phyloP scores from a whole-genome alignment of 2,329 filamentous ascomycete genomes.

The Rutstroemia sp. region DNA sequence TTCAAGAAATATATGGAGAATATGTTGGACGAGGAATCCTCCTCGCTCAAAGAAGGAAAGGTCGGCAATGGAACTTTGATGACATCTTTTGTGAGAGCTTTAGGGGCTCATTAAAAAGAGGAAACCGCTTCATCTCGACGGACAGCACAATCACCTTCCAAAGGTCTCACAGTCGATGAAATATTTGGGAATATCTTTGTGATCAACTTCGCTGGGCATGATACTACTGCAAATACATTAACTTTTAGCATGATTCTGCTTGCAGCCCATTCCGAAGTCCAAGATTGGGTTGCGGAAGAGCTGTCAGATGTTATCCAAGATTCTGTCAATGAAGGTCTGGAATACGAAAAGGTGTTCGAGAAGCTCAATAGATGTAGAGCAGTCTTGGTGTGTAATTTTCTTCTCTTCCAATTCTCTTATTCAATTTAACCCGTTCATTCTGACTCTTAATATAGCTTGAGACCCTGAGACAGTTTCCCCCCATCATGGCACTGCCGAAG shows the following conservation, averaged over 20 bases:
- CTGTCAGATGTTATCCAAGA: background rate
- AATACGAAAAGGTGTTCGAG: background rate
- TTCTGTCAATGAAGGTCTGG: background rate
- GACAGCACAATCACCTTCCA: background rate
- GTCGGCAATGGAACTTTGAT: background rate
- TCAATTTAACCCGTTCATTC: too few species aligned
- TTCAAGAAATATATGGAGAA: background rate
- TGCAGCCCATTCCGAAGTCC: constrained; percentile 13
- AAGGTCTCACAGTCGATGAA: background rate
- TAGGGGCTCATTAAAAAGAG: background rate
- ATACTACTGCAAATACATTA: constrained; percentile 16
- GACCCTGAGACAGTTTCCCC: background rate
- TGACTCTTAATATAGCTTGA: background rate
- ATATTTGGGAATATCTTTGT: constrained; percentile 1
- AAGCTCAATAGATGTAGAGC: background rate
- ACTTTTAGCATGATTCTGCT: constrained; percentile 14
- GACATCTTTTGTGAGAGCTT: background rate
- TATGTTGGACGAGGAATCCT: background rate
- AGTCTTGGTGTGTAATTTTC: background rate
- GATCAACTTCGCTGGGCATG: constrained; percentile 19
- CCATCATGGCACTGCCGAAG: background rate
- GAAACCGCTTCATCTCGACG: background rate
- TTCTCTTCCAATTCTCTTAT: too few species aligned
- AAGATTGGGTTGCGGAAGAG: constrained; percentile 8
- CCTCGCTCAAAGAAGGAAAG: background rate